Conservation (phyloP, 1,284 basidiomycete genomes). For the Flammula alnicola region DNA sequence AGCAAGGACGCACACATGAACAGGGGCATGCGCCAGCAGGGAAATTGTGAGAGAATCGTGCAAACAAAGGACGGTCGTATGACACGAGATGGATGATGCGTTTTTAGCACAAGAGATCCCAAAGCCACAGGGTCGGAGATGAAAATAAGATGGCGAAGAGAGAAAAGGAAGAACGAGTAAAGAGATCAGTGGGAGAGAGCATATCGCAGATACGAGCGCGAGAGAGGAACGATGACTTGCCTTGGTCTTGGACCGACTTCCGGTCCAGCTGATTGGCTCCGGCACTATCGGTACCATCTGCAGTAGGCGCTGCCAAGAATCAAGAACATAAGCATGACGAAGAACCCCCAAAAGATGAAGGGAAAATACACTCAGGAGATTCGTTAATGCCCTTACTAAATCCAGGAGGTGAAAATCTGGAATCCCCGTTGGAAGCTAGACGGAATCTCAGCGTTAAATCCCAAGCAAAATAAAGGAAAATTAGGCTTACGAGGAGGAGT, state of each 20-base stretch:
- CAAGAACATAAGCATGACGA: too few species aligned
- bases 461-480: background rate
- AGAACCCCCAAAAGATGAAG: too few species aligned
- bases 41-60: too few species aligned
- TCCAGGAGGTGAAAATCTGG: too few species aligned
- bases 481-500: slow-evolving; percentile 24
- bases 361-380: too few species aligned
- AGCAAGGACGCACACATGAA: slow-evolving; percentile 23
- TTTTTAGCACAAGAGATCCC: slow-evolving; percentile 8
- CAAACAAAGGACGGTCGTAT: too few species aligned
- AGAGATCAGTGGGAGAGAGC: slow-evolving; percentile 11
- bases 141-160: background rate
- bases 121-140: background rate
- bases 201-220: background rate
- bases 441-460: background rate
- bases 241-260: slow-evolving; percentile 21
- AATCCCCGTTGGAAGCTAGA: too few species aligned
- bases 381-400: too few species aligned
- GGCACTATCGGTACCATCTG: background rate
- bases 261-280: slow-evolving; percentile 3
- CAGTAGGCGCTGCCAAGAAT: background rate
- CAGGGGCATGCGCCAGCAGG: too few species aligned
- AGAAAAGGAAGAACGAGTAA: slow-evolving; percentile 2
- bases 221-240: slow-evolving; percentile 26
- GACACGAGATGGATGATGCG: too few species aligned